phyloP scores from a whole-genome alignment of 176 grass and related monocot genomes.

The Thalia dealbata region DNA sequence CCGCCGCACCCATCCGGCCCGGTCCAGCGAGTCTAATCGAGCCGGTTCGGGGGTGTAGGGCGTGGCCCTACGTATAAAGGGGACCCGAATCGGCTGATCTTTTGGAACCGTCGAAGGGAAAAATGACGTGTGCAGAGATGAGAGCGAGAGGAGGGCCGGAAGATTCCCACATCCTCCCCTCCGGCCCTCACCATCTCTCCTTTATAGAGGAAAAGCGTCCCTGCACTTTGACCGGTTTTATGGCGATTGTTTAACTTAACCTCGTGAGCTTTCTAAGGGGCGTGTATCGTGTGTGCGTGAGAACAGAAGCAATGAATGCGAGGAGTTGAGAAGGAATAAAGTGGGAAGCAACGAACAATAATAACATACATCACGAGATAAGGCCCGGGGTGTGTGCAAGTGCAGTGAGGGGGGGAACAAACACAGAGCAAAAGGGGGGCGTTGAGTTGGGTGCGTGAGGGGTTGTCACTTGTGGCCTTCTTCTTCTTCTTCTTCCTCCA shows the following conservation, averaged over 20 bases:
- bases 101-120: background rate
- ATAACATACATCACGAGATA: background rate
- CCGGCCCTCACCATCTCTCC: background rate
- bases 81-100: too few relatives aligned
- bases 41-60: background rate
- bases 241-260: background rate
- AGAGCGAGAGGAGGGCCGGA: background rate
- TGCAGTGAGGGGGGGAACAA: background rate
- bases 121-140: background rate
- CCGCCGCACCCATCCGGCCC: background rate
- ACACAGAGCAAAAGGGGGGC: background rate
- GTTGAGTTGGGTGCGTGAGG: background rate
- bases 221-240: background rate
- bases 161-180: background rate
- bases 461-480: too few relatives aligned
- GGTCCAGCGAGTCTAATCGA: background rate
- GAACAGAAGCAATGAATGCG: background rate
- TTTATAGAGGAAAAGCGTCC: background rate
- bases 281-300: too few relatives aligned
- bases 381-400: background rate
- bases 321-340: background rate
- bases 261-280: too few relatives aligned
- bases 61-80: too few relatives aligned
- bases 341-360: background rate
- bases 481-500: too few relatives aligned